Base-by-base conservation (phyloP, 1,139 yeast genomes). In the Blastobotrys aristatus region DNA sequence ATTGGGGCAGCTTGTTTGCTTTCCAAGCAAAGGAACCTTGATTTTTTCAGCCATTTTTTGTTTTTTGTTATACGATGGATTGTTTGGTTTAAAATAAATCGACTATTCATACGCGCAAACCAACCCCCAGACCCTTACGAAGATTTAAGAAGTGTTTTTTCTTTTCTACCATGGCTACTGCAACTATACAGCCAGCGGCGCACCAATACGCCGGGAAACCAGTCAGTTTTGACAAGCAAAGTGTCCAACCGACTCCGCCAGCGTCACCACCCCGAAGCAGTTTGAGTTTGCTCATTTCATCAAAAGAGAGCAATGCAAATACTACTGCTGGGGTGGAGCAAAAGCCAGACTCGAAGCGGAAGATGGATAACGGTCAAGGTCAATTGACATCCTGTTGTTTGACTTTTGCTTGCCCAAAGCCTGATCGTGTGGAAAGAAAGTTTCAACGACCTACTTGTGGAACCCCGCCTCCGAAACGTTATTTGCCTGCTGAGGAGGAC, bases 361-460 rank as follows among this genome's bases (percentile, higher is more conserved):
- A 27, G 13, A 11, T 11, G 13, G n/a, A 27, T n/a, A 27, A 27
- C 31, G 11, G 31, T 27, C n/a, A n/a, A 11, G n/a, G n/a, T n/a
- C 11, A 27, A n/a, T 32, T 21, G 17, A 24, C n/a, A n/a, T n/a
- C 43, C 14, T 26, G 40, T 35, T 36, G 50, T 30, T 38, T 47
- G 40, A 47, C 48, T 3, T 47, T 47, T 44, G 42, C 43, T 20
- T 47, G 50, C 24, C 50, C 50, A 30, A 47, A 47, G 35, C 50
- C 50, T 21, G 43, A 47, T 18, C 32, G 40, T 40, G 26, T 36
- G 31, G 27, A 36, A 7, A 18, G 44, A 16, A 32, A 37, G 30
- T 39, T 40, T 20, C 43, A 37, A 17, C 33, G 46, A 17, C 49
- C 43, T 3, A 17, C 24, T n/a, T 14, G 22, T 36, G 46, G 41